phyloP scores from a whole-genome alignment of 2,329 filamentous ascomycete species.

The Alternaria angustiovoidea region DNA sequence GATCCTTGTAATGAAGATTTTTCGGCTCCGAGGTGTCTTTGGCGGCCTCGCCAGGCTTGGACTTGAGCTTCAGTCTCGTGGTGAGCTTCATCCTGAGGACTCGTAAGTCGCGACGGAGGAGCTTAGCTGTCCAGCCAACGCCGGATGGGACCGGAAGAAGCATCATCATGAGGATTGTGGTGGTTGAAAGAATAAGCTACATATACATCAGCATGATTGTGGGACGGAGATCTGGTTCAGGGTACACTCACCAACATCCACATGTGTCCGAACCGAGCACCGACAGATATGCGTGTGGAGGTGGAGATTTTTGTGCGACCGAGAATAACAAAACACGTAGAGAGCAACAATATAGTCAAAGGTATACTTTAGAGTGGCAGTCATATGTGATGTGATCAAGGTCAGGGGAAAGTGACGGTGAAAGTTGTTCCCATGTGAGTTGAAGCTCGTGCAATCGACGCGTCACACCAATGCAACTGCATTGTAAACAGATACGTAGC shows the following conservation, averaged over 20 bases:
- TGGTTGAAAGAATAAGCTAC: not conserved
- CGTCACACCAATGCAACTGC: not conserved
- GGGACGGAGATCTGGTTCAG: not conserved
- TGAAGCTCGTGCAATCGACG: not conserved
- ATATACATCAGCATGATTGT: not conserved
- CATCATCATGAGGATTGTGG: slow-evolving; percentile 4
- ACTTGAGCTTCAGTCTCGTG: slow-evolving; percentile 9
- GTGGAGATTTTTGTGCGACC: not conserved
- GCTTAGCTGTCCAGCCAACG: slow-evolving; percentile 19
- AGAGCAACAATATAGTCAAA: not conserved
- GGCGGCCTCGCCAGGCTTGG: not conserved
- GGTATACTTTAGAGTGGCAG: not conserved
- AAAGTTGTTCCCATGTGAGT: not conserved
- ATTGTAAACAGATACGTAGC: not conserved
- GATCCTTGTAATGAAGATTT: not conserved
- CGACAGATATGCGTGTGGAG: not conserved
- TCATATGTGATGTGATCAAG: not conserved
- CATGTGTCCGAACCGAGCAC: not conserved
- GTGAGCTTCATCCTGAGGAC: slow-evolving; percentile 12
- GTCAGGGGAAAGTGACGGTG: not conserved
- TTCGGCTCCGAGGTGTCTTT: not conserved
- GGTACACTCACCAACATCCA: not conserved
- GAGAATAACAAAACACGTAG: not conserved
- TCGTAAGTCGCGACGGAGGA: slow-evolving; percentile 32
- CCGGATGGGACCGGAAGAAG: slow-evolving; percentile 8